Base-by-base conservation (phyloP, 31 red algal genomes). In the Odonthalia washingtoniensis region DNA sequence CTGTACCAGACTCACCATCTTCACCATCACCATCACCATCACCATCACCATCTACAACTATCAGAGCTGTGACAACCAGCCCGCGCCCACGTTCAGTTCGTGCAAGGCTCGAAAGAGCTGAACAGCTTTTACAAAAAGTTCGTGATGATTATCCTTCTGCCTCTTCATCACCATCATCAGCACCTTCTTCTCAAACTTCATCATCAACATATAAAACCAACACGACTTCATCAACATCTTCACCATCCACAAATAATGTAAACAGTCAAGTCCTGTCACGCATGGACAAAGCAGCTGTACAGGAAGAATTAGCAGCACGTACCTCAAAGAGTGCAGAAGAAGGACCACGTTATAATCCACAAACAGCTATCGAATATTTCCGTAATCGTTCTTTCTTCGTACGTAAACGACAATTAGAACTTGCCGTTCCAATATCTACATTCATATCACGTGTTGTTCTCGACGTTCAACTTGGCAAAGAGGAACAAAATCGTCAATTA, bases 401-500 rank as follows among this genome's bases (percentile, higher is more conserved):
- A 1, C 63, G 85, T 0, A 96, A 79, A 53, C 49, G 97, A 63
- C 97, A 95, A 72, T 80, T 91, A 45, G 74, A 91, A 72, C 94
- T 99, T 40, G 92, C 97, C 6, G 72, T 96, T 16, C 97, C 97
- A 45, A 65, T 99, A 1, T 87, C 88, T 28, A 66, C 91, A 5
- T 99, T 99, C 89, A 69, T 99, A 6, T 88, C 90, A 1, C 80
- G 83, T 34, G 84, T 99, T 0, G 81, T 94, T 26, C 65, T 99
- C 27, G 97, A 99, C 45, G 72, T 91, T 41, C 97, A 96, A 62
- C 52, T 92, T 16, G 97, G 97, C 14, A 43, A 67, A n/a, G 97
- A 96, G 62, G 90, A 89, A 64, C 35, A 70, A 39, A 87, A 91
- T 53, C 94, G 97, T 32, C 79, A 61, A 31, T 34, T 84, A 40